Percentiles rank a stretch among this genome's conserved stretches.
phyloP scores from a whole-genome alignment of 192 early-diverging fungal species.

The Backusella australiensis region DNA sequence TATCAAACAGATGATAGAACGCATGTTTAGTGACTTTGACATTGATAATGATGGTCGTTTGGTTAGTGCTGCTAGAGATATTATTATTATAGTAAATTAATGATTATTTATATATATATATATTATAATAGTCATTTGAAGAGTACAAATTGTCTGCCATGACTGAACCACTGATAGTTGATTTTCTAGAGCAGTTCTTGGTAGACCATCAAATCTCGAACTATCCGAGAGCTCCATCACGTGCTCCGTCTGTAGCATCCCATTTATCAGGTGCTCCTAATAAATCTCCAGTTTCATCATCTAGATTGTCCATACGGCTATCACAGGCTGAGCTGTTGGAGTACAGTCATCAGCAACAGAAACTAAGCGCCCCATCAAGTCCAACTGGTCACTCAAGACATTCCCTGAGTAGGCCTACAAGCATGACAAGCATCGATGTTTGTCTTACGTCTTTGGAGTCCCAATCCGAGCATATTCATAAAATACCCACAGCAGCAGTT shows the following conservation, averaged over 20 bases:
- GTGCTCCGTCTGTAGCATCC: constrained; percentile 30
- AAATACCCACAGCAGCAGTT: neutral
- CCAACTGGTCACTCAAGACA: constrained; percentile 8
- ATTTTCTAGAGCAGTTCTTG: constrained; percentile 77
- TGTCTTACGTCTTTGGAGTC: constrained; percentile 22
- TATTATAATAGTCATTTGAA: constrained; percentile 51
- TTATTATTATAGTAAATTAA: constrained; percentile 1
- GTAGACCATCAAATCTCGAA: constrained; percentile 45
- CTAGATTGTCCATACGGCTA: constrained; percentile 28
- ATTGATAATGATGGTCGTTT: constrained; percentile 76
- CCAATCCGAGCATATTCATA: neutral
- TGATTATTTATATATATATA: neutral
- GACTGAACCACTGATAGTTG: constrained; percentile 76
- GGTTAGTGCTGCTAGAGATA: constrained; percentile 34
- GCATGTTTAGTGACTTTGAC: constrained; percentile 78
- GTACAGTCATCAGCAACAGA: constrained; percentile 31
- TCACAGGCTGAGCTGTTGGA: constrained; percentile 38
- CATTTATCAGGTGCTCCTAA: constrained; percentile 5
- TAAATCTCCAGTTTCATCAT: constrained; percentile 13
- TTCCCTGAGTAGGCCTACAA: constrained; percentile 23
- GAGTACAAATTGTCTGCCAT: constrained; percentile 79
- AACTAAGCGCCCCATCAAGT: constrained; percentile 5
- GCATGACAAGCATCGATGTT: constrained; percentile 32
- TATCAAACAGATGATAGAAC: constrained; percentile 62
- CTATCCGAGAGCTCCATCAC: constrained; percentile 25